Evolutionary conservation across 257 asterid species (phyloP), one percentile per base, ranked within the genome.

Genomic region (Nicotiana paniculata): DNA sequence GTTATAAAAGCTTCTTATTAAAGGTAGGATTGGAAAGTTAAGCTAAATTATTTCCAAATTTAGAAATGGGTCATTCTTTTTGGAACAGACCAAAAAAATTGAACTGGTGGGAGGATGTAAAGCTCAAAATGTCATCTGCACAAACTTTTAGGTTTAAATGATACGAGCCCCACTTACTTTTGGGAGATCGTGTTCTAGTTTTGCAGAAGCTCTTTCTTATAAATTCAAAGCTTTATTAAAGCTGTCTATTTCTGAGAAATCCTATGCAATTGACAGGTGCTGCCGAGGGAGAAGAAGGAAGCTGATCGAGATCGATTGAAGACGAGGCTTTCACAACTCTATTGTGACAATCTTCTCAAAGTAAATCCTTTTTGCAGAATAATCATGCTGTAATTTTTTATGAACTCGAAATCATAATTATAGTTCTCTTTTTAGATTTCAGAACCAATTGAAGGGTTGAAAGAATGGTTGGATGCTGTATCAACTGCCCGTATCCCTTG

Each of bases 391-490:
- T 54, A 0, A 32, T 12, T 79, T 82, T 82, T 30, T 59, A 59
- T 48, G 28, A 24, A 15, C 46, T 35, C 74, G 16, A 48, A 26
- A 24, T 11, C 32, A 28, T 33, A 9, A 33, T 61, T 26, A 83
- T 83, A 83, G 18, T 10, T 32, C 80, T 82, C 74, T 48, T 82
- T 32, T 59, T 82, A 93, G 98, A 91, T 91, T 79, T 92, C 99
- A 67, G 87, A 93, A 88, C 98, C 99, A 16, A 83, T 90, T 33
- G 97, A 92, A 81, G 98, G 99, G 46, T 83, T 96, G 82, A 96
- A 88, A 77, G 98, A 94, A 83, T 96, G 99, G 99, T 89, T 96
- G 87, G 99, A 92, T 86, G 97, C 98, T 62, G 87, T 96, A 61
- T 88, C 91, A 83, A 92, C 97, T 77, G 94, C 95, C 75, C 97